A percentile compares a stretch with the other conserved stretches of the same genome.
Conservation (phyloP, 1,284 basidiomycete genomes). For the Porodaedalea pini region DNA sequence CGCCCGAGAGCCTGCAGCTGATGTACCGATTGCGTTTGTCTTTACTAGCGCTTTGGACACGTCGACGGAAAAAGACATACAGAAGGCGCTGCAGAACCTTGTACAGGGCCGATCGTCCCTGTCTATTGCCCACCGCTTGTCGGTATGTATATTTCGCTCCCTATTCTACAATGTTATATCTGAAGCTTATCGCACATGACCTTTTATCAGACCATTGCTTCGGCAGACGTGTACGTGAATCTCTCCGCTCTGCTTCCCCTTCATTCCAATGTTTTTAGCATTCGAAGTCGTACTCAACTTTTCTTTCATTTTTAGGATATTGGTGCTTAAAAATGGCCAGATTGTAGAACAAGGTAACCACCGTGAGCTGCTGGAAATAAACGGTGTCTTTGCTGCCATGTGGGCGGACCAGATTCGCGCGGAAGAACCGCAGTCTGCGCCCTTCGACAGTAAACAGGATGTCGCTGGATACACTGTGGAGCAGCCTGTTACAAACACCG, state of each 20-base stretch:
- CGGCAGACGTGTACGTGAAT: constrained; percentile 58
- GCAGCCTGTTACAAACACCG: constrained; percentile 13
- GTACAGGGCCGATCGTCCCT: constrained; percentile 69
- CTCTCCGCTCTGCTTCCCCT: background rate
- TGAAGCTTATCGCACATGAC: constrained; percentile 23
- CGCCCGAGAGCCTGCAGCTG: constrained; percentile 12
- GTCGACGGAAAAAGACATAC: constrained; percentile 81
- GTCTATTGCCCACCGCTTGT: constrained; percentile 76
- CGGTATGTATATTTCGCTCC: constrained; percentile 47
- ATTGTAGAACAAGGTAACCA: constrained; percentile 78
- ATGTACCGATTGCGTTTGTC: constrained; percentile 7
- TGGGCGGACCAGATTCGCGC: constrained; percentile 75
- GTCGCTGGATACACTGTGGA: constrained; percentile 38
- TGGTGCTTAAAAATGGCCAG: constrained; percentile 78
- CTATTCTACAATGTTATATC: constrained; percentile 12
- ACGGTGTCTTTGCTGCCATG: constrained; percentile 75
- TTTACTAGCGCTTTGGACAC: constrained; percentile 69
- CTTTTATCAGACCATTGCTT: constrained; percentile 61
- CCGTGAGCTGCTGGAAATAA: constrained; percentile 62
- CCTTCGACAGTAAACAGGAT: constrained; percentile 35
- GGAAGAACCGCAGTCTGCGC: constrained; percentile 39
- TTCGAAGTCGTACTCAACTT: constrained; percentile 5
- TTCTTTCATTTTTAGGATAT: constrained; percentile 48
- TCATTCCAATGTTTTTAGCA: constrained; percentile 28
- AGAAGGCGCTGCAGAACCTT: constrained; percentile 74